Percentiles rank a stretch among this genome's conserved stretches.
Evolutionary conservation across 2,329 filamentous ascomycete genomes (phyloP).

Genomic region (Diaporthe citriasiana): DNA sequence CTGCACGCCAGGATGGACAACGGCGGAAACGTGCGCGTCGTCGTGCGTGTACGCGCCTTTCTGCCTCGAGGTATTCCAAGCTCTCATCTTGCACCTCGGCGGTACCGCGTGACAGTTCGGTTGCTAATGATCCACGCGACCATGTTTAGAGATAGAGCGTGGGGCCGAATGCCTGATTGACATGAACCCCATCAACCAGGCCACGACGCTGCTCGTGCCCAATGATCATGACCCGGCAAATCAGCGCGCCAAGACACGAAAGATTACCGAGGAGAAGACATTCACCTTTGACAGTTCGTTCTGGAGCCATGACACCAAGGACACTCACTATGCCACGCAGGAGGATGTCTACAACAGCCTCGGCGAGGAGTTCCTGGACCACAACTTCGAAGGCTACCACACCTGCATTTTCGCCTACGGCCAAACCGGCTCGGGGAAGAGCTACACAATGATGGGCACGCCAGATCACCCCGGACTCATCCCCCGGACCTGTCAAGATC

Average conservation of each 20-base stretch:
- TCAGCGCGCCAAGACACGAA: slow-evolving; percentile 75
- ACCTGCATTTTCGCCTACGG: slow-evolving; percentile 99
- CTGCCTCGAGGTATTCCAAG: slow-evolving; percentile 76
- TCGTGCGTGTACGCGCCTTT: slow-evolving; percentile 85
- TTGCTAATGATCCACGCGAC: slow-evolving; percentile 8
- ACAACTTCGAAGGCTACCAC: slow-evolving; percentile 99
- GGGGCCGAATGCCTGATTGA: slow-evolving; percentile 87
- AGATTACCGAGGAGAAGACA: slow-evolving; percentile 85
- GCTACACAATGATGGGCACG: slow-evolving; percentile 97
- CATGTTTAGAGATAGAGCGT: slow-evolving; percentile 79
- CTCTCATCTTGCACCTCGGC: background rate
- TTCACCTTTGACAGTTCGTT: slow-evolving; percentile 99
- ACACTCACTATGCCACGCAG: slow-evolving; percentile 91
- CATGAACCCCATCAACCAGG: slow-evolving; percentile 91
- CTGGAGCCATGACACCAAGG: slow-evolving; percentile 88
- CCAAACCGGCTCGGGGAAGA: slow-evolving; percentile 97
- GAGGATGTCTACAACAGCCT: slow-evolving; percentile 94
- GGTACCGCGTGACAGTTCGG: slow-evolving; percentile 34
- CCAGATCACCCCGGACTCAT: slow-evolving; percentile 91
- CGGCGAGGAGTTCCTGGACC: slow-evolving; percentile 96
- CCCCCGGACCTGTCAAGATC: slow-evolving; percentile 92
- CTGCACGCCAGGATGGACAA: slow-evolving; percentile 69
- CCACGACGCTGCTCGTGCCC: slow-evolving; percentile 79
- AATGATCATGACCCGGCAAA: slow-evolving; percentile 65
- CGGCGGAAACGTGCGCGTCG: slow-evolving; percentile 85